phyloP scores from a whole-genome alignment of 176 grass and related monocot genomes.

The Bothriochloa decipiens region DNA sequence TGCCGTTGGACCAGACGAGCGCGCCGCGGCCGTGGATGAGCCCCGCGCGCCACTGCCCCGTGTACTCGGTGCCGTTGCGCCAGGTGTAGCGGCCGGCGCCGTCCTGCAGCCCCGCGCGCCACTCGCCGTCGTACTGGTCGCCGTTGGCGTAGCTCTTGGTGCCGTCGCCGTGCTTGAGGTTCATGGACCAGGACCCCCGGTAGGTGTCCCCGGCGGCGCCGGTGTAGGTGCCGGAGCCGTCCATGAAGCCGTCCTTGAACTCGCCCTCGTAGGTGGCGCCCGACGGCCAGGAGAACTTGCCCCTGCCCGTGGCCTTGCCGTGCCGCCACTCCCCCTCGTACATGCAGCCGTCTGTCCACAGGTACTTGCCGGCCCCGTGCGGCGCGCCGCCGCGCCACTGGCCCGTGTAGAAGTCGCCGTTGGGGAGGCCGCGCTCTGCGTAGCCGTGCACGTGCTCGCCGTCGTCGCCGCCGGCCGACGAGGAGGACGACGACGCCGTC shows the following conservation, averaged over 20 bases:
- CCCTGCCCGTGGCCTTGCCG: slow-evolving; percentile 72
- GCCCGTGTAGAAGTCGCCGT: slow-evolving; percentile 95
- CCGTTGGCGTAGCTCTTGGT: slow-evolving; percentile 87
- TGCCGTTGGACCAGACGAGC: slow-evolving; percentile 75
- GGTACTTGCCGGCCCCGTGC: slow-evolving; percentile 78
- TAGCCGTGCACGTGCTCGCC: slow-evolving; percentile 12
- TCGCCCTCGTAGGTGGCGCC: slow-evolving; percentile 92
- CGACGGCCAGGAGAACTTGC: slow-evolving; percentile 96
- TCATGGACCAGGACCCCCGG: slow-evolving; percentile 81
- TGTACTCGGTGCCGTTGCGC: slow-evolving; percentile 90
- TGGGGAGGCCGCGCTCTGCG: slow-evolving; percentile 76
- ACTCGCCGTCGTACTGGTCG: slow-evolving; percentile 92
- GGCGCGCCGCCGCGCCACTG: slow-evolving; percentile 64
- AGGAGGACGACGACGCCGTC: slow-evolving; percentile 37
- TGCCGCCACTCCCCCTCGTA: slow-evolving; percentile 89
- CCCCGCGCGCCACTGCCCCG: slow-evolving; percentile 75
- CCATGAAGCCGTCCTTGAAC: slow-evolving; percentile 92
- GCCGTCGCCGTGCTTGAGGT: slow-evolving; percentile 84
- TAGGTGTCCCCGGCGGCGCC: slow-evolving; percentile 88
- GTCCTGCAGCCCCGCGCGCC: slow-evolving; percentile 76
- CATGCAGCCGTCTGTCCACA: slow-evolving; percentile 99
- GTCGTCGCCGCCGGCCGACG: slow-evolving; percentile 37
- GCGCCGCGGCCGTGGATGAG: slow-evolving; percentile 74
- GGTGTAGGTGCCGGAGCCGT: slow-evolving; percentile 84
- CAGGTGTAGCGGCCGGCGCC: slow-evolving; percentile 76